Conservation (phyloP, 2,329 filamentous ascomycete species). For the Penicillium rolfsii region DNA sequence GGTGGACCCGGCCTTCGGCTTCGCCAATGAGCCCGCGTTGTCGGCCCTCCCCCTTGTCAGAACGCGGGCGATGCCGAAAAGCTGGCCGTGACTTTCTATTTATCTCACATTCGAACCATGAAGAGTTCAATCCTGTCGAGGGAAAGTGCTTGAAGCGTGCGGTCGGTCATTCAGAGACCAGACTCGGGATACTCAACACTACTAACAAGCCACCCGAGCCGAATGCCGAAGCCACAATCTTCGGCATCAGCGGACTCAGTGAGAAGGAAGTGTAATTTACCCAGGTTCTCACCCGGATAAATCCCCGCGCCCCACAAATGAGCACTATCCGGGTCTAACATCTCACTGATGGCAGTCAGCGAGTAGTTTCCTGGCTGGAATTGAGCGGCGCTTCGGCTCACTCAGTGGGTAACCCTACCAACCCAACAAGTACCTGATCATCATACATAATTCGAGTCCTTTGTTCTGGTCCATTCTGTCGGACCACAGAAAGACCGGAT, state of each 20-base stretch:
- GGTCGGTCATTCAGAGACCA: neutral
- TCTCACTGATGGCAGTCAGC: neutral
- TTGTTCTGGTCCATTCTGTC: neutral
- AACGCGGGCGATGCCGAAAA: neutral
- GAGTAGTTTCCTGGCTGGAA: neutral
- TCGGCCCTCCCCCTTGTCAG: neutral
- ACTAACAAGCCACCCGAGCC: neutral
- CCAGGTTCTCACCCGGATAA: neutral
- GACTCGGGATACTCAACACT: neutral
- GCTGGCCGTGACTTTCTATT: neutral
- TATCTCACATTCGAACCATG: neutral
- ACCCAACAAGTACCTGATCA: neutral
- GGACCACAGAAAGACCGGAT: neutral
- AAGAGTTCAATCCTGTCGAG: too few relatives aligned
- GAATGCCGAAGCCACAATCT: neutral
- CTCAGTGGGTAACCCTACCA: neutral
- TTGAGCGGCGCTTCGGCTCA: neutral
- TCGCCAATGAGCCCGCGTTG: neutral
- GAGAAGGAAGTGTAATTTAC: neutral
- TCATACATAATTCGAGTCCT: neutral
- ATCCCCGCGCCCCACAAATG: neutral
- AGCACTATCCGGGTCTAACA: neutral
- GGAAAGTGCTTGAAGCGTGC: too few relatives aligned
- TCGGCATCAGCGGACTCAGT: neutral
- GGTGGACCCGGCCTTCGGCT: neutral